Evolutionary conservation across 768 basidiomycete species (phyloP).

Genomic region (Trametes coccinea): DNA sequence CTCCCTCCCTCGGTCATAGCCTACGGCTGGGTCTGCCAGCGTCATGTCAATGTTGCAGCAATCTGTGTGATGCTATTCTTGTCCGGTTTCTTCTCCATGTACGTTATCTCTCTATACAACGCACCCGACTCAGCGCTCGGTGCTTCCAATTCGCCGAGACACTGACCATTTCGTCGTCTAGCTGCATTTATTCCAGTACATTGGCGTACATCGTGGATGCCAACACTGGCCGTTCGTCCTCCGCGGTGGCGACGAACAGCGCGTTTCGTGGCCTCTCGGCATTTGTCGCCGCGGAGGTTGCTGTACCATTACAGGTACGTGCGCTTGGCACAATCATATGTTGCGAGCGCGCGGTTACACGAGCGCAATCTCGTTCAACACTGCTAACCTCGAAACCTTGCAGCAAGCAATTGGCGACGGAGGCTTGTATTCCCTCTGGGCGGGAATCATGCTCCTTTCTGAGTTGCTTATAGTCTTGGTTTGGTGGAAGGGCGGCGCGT

Average conservation of each 20-base stretch:
- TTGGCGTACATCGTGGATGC: conserved; percentile 87
- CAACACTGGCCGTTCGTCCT: conserved; percentile 77
- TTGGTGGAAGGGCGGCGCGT: conserved; percentile 54
- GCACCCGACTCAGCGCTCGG: not conserved
- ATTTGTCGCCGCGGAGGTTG: conserved; percentile 69
- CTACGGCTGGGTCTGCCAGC: conserved; percentile 74
- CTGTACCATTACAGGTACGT: conserved; percentile 68
- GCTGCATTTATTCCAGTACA: conserved; percentile 65
- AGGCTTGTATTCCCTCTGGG: conserved; percentile 72
- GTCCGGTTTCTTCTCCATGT: conserved; percentile 77
- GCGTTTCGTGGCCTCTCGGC: conserved; percentile 70
- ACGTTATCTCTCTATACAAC: conserved; percentile 26
- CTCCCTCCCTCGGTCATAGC: conserved; percentile 62
- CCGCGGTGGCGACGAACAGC: conserved; percentile 76
- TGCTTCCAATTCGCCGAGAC: not conserved
- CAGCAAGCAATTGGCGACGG: conserved; percentile 77
- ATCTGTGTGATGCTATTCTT: conserved; percentile 73
- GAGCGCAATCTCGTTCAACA: not conserved
- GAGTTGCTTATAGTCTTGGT: conserved; percentile 62
- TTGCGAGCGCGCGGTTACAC: too few relatives aligned
- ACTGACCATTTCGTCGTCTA: conserved; percentile 22
- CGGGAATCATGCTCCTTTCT: conserved; percentile 51
- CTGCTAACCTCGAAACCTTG: not conserved
- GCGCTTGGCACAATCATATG: not conserved
- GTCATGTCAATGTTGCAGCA: conserved; percentile 63